Evolutionary conservation across 2,329 filamentous ascomycete genomes (phyloP).

Genomic region (Colletotrichum chlorophyti): DNA sequence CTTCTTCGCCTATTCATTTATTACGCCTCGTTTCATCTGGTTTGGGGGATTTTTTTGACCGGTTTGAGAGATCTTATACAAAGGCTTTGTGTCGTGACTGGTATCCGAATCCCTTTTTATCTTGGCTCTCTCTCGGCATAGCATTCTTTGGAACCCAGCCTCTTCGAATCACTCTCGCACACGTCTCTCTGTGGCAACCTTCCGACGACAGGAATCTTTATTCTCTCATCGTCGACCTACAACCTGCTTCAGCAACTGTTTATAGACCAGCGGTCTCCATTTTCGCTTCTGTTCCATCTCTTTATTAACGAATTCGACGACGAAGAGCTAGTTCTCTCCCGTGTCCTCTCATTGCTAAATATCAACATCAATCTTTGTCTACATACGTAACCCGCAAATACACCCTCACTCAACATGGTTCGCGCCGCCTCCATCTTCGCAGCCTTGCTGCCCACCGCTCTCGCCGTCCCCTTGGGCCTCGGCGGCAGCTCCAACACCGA

Average conservation of each 20-base stretch:
- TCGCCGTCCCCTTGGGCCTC: conserved; percentile 34
- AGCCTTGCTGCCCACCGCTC: conserved; percentile 32
- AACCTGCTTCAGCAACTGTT: not conserved
- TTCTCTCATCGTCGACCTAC: conserved; percentile 6
- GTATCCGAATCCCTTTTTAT: conserved; percentile 24
- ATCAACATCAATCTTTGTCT: conserved; percentile 7
- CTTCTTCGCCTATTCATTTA: conserved; percentile 26
- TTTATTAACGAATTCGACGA: conserved; percentile 13
- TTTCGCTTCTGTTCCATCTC: conserved; percentile 20
- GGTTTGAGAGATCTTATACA: conserved; percentile 1
- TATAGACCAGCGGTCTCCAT: conserved; percentile 27
- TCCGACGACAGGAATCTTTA: conserved; percentile 17
- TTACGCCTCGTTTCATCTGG: conserved; percentile 20
- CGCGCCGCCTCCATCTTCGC: conserved; percentile 30
- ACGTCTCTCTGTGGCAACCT: conserved; percentile 8
- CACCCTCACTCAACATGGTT: conserved; percentile 32
- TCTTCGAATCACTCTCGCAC: conserved; percentile 12
- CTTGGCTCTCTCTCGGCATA: conserved; percentile 13
- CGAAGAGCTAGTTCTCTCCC: conserved; percentile 29
- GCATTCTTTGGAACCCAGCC: conserved; percentile 11
- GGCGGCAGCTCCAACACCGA: conserved; percentile 26
- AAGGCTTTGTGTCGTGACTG: conserved; percentile 27
- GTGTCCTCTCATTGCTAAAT: conserved; percentile 18
- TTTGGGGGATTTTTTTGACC: conserved; percentile 14
- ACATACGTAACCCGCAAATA: not conserved